Evolutionary conservation across 2,329 filamentous ascomycete species (phyloP).

Genomic region (Alternaria brassicae): DNA sequence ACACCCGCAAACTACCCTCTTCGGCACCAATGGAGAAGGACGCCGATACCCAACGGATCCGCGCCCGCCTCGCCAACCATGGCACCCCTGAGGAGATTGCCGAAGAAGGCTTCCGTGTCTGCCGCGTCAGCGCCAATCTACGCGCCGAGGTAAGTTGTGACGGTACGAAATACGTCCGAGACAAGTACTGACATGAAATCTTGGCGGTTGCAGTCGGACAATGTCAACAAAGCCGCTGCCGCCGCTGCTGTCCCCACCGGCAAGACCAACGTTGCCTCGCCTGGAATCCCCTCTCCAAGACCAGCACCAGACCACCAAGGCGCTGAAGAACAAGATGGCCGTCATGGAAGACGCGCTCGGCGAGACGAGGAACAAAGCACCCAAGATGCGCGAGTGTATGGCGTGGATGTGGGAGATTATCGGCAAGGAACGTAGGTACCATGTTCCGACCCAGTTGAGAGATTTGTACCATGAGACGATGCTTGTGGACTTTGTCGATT

Average conservation of each 20-base stretch:
- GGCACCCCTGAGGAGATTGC: background rate
- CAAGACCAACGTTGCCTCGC: no score
- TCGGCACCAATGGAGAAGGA: background rate
- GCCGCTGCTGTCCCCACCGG: background rate
- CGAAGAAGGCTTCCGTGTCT: background rate
- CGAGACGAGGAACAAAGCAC: background rate
- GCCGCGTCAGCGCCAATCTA: background rate
- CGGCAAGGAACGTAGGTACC: background rate
- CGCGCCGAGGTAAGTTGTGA: background rate
- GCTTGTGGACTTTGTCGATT: background rate
- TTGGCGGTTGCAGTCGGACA: background rate
- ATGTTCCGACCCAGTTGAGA: background rate
- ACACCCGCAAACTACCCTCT: background rate
- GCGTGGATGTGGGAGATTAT: background rate
- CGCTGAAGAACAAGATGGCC: background rate
- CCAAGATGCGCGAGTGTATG: background rate
- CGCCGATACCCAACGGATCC: background rate
- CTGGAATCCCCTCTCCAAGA: background rate
- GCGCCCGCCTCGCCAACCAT: background rate
- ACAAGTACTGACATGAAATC: background rate
- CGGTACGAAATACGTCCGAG: background rate
- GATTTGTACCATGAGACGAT: background rate
- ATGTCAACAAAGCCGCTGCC: background rate
- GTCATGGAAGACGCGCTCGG: background rate
- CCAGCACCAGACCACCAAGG: background rate